Percentiles rank a stretch among this genome's conserved stretches.
Conservation (phyloP, 1,139 yeast genomes). For the Candida pseudoviswanathii region DNA sequence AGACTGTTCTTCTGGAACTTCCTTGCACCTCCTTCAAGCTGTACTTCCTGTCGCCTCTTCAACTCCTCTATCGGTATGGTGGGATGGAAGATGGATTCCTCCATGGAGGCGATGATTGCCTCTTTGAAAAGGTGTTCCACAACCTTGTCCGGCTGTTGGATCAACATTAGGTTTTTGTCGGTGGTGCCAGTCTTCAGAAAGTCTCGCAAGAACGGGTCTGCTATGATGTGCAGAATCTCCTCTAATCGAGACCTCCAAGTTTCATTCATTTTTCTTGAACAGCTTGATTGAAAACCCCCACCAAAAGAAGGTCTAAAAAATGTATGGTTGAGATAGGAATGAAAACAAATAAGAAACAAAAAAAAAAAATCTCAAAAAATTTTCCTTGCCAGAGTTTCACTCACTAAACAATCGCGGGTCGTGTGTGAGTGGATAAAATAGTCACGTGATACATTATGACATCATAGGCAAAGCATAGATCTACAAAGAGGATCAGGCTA, state of each 20-base stretch:
- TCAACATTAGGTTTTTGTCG: conserved; percentile 9
- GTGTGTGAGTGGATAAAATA: not conserved
- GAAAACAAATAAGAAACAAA: conserved; percentile 1
- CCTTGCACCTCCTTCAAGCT: conserved; percentile 7
- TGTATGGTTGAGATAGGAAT: not conserved
- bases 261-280: not conserved
- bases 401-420: not conserved
- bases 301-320: not conserved
- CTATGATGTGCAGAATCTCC: conserved; percentile 17
- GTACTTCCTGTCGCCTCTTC: conserved; percentile 12
- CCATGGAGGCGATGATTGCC: conserved; percentile 16
- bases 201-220: conserved; percentile 17
- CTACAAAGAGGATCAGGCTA: no score
- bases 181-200: conserved; percentile 8
- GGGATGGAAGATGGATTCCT: conserved; percentile 15
- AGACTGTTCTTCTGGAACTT: conserved; percentile 8
- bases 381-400: not conserved
- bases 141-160: conserved; percentile 10
- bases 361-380: not conserved
- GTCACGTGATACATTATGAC: not conserved
- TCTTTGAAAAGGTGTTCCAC: conserved; percentile 16
- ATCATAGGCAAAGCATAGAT: no score
- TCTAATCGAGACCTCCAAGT: conserved; percentile 16
- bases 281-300: not conserved
- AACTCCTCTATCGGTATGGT: conserved; percentile 12